These are phyloP conservation scores for Trifolium pratense DNA, from an alignment of 306 rosid species.

Conservation along the genomic window DNA sequence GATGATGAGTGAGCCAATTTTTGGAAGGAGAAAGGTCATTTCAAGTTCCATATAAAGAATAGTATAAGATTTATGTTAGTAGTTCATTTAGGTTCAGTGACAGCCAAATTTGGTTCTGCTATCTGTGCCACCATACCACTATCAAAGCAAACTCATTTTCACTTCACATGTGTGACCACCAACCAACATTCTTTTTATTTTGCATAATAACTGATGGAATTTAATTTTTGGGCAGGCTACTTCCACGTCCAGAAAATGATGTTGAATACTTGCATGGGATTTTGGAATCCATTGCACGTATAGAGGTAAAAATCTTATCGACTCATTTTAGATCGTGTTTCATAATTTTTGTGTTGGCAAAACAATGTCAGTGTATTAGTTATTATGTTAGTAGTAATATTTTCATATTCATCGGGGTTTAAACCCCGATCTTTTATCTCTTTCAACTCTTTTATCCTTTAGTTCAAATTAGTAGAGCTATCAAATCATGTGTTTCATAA, in stretches of 20 bases:
- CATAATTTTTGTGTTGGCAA: background rate
- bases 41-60: conserved; percentile 15
- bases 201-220: conserved; percentile 22
- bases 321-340: background rate
- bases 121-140: conserved; percentile 7
- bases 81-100: conserved; percentile 15
- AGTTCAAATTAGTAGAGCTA: background rate
- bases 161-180: background rate
- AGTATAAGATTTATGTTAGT: no score
- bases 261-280: conserved; percentile 81
- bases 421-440: background rate
- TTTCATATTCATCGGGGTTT: background rate
- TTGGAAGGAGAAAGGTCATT: conserved; percentile 6
- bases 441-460: background rate
- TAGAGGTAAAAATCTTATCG: conserved; percentile 60
- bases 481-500: background rate
- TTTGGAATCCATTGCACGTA: conserved; percentile 90
- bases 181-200: background rate
- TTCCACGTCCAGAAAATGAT: conserved; percentile 84
- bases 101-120: conserved; percentile 36
- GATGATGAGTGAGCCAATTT: conserved; percentile 11
- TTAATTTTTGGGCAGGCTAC: conserved; percentile 59
- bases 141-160: conserved; percentile 26
- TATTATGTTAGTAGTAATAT: background rate
- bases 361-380: background rate